Conservation (phyloP, 2,329 filamentous ascomycete genomes). For the Lecanicillium sp. region DNA sequence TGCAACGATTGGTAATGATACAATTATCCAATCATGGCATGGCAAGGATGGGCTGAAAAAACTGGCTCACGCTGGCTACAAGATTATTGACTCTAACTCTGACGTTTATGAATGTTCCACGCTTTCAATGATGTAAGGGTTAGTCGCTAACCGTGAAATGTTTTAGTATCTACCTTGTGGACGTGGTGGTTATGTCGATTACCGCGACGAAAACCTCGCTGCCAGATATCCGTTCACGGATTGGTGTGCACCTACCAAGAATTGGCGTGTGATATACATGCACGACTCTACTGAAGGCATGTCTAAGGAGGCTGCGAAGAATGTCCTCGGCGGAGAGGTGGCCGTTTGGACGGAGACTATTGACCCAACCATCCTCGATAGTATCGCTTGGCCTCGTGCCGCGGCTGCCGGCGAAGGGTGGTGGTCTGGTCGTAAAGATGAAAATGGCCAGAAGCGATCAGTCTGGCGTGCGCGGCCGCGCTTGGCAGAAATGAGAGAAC, state of each 20-base stretch:
- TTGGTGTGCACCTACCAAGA: slow-evolving; percentile 75
- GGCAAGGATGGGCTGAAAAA: slow-evolving; percentile 53
- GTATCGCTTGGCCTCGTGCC: slow-evolving; percentile 69
- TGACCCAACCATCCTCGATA: slow-evolving; percentile 68
- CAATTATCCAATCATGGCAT: slow-evolving; percentile 74
- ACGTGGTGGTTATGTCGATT: slow-evolving; percentile 71
- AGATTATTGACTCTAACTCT: slow-evolving; percentile 68
- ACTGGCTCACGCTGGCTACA: slow-evolving; percentile 56
- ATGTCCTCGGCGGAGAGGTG: slow-evolving; percentile 74
- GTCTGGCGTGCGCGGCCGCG: slow-evolving; percentile 63
- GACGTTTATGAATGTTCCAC: slow-evolving; percentile 60
- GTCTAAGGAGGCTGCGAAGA: slow-evolving; percentile 49
- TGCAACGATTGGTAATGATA: slow-evolving; percentile 60
- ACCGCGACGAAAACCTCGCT: slow-evolving; percentile 40
- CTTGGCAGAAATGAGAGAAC: slow-evolving; percentile 68
- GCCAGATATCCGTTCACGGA: slow-evolving; percentile 64
- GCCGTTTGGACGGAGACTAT: slow-evolving; percentile 77
- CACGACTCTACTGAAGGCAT: slow-evolving; percentile 67
- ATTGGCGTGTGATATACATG: slow-evolving; percentile 73
- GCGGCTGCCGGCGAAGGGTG: slow-evolving; percentile 70
- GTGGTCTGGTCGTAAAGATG: slow-evolving; percentile 68
- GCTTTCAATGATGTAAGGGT: no score
- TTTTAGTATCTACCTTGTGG: slow-evolving; percentile 74
- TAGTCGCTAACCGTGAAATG: not conserved
- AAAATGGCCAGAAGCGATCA: slow-evolving; percentile 58